These are phyloP conservation scores for Hypoxylon fuscum DNA, from an alignment of 495 filamentous ascomycete genomes.

Conservation along the genomic window DNA sequence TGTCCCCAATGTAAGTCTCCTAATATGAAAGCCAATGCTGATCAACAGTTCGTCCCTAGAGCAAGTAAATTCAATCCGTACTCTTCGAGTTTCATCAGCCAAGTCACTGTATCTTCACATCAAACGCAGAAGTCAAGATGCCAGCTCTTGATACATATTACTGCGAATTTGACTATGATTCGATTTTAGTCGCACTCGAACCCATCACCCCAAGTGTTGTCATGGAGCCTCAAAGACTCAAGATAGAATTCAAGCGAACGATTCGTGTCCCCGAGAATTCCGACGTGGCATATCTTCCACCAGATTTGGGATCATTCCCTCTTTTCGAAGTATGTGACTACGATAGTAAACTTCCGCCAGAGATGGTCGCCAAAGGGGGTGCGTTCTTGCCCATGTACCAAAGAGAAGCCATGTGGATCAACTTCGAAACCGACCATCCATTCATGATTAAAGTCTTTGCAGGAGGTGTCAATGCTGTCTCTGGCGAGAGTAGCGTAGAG, in stretches of 20 bases:
- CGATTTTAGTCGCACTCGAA: not conserved
- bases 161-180: not conserved
- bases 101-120: too few relatives aligned
- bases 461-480: slow-evolving; percentile 60
- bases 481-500: slow-evolving; percentile 49
- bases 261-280: slow-evolving; percentile 57
- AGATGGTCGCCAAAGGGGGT: slow-evolving; percentile 52
- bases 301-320: slow-evolving; percentile 51
- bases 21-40: too few relatives aligned
- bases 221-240: not conserved
- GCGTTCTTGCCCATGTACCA: slow-evolving; percentile 57
- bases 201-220: not conserved
- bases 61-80: too few relatives aligned
- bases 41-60: too few relatives aligned
- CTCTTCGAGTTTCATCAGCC: too few relatives aligned
- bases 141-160: not conserved
- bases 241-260: slow-evolving; percentile 49
- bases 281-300: slow-evolving; percentile 47
- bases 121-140: too few relatives aligned
- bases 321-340: slow-evolving; percentile 50
- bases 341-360: slow-evolving; percentile 38
- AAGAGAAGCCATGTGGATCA: slow-evolving; percentile 60
- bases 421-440: slow-evolving; percentile 34
- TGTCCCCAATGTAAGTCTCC: too few relatives aligned
- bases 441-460: slow-evolving; percentile 59